Base-by-base conservation (phyloP, 1,284 basidiomycete genomes). In the Moniliella sp. region DNA sequence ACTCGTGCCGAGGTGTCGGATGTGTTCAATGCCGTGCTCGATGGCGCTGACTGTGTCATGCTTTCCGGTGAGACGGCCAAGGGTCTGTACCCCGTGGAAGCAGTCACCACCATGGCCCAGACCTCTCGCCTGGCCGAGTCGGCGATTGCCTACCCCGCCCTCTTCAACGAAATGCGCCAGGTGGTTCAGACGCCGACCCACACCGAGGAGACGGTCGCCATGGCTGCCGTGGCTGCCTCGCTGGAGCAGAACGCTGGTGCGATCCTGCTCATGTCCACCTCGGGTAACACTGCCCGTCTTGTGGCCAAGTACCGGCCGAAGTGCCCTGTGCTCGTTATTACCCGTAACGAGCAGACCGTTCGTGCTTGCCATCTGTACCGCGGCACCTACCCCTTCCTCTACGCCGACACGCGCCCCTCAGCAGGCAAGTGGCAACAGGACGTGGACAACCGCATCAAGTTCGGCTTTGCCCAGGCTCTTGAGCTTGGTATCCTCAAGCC, bases 21-120 rank as follows among this genome's bases (percentile, higher is more conserved):
- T 61, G 84, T 94, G 33, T 84, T 86, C 48, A 94, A 94, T 65
- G 84, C 84, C 43, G 84, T 94, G 32, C 73, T 94, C 33, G 84
- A 94, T 61, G 86, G 84, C 40, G 74, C 86, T 17, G 84, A 94
- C 68, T 93, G 86, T 66, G 84, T 94, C 62, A 94, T 94, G 84
- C 68, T 94, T 62, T 91, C 84, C 15, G 84, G 86, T 45, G 84
- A 94, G 67, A 93, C 86, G 33, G 84, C 84, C 43, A 94, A 93
- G 69, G 84, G 84, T 45, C 66, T 71, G 42, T 94, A 94, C 65
- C 84, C 84, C 34, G 72, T 86, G 57, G 74, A 84, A 63, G 83
- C 44, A 79, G 84, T 91, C 47, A 71, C 83, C 48, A 86, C 91
- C 83, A 94, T 94, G 84, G 84, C 84, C 30, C 86, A 94, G 69